Evolutionary conservation across 2,329 filamentous ascomycete species (phyloP).

Genomic region (Aspergillus novoparasiticus): DNA sequence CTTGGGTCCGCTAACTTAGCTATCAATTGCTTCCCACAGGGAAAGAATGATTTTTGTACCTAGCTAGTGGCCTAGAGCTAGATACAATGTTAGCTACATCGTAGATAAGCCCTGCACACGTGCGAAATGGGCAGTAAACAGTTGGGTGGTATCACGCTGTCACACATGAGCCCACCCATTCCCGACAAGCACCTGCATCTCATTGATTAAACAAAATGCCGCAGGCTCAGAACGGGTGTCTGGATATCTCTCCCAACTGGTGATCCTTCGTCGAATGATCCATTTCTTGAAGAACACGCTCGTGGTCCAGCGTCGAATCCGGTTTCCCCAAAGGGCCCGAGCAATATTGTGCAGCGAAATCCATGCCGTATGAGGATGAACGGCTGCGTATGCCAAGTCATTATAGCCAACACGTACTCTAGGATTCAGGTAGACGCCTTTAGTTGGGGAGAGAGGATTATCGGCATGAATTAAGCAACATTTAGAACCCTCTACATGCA

Average conservation of each 20-base stretch:
- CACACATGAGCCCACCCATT: conserved; percentile 20
- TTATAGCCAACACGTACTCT: conserved; percentile 44
- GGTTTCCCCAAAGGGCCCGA: conserved; percentile 27
- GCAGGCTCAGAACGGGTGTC: conserved; percentile 45
- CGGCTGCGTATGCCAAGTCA: conserved; percentile 25
- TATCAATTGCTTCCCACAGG: no score
- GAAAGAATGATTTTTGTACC: no score
- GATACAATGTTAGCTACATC: no score
- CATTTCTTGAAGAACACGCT: conserved; percentile 32
- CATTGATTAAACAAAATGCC: conserved; percentile 58
- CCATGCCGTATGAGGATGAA: conserved; percentile 16
- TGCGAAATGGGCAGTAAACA: no score
- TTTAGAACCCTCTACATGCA: conserved; percentile 70
- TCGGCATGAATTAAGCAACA: conserved; percentile 65
- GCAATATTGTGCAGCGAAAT: conserved; percentile 2
- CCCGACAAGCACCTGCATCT: conserved; percentile 37
- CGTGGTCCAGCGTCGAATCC: conserved; percentile 37
- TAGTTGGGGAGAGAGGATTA: conserved; percentile 32
- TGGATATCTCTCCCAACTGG: conserved; percentile 35
- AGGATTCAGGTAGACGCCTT: conserved; percentile 44
- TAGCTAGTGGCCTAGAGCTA: no score
- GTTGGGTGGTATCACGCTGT: background rate
- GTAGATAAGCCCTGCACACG: no score
- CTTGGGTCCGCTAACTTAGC: no score
- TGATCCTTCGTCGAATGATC: conserved; percentile 38